Evolutionary conservation across 2,329 filamentous ascomycete species (phyloP).

Genomic region (Zymoseptoria tritici): DNA sequence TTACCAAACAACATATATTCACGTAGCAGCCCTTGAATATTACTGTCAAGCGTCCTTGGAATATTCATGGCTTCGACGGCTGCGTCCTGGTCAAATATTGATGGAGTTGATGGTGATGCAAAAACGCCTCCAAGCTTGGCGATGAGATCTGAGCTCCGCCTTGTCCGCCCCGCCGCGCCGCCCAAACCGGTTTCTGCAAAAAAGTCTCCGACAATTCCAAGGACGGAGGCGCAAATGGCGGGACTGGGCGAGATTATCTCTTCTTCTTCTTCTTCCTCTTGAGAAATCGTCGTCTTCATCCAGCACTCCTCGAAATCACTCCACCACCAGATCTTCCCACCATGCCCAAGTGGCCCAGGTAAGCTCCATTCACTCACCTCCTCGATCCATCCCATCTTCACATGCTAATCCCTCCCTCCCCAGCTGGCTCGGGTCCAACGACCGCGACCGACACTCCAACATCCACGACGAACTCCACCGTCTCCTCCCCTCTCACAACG

Average conservation of each 20-base stretch:
- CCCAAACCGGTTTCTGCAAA: background rate
- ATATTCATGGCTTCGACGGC: too few relatives aligned
- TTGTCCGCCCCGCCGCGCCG: background rate
- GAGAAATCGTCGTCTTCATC: background rate
- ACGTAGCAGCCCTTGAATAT: too few relatives aligned
- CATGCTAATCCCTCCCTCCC: conserved; percentile 1
- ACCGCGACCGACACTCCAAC: conserved; percentile 30
- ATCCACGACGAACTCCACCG: conserved; percentile 37
- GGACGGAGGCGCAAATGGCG: background rate
- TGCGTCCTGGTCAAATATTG: background rate
- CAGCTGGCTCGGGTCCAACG: conserved; percentile 22
- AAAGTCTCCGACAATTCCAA: background rate
- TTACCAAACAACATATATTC: too few relatives aligned
- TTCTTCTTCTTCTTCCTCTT: background rate
- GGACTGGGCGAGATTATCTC: background rate
- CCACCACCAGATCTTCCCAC: background rate
- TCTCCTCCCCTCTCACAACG: conserved; percentile 58
- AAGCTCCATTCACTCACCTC: background rate
- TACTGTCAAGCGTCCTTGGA: too few relatives aligned
- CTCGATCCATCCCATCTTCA: background rate
- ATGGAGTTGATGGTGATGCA: background rate
- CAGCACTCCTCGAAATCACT: too few relatives aligned
- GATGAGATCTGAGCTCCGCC: background rate
- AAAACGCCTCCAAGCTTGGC: background rate
- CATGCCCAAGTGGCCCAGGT: conserved; percentile 6